phyloP scores from a whole-genome alignment of 768 basidiomycete species.

The Psilocybe subaeruginosa region DNA sequence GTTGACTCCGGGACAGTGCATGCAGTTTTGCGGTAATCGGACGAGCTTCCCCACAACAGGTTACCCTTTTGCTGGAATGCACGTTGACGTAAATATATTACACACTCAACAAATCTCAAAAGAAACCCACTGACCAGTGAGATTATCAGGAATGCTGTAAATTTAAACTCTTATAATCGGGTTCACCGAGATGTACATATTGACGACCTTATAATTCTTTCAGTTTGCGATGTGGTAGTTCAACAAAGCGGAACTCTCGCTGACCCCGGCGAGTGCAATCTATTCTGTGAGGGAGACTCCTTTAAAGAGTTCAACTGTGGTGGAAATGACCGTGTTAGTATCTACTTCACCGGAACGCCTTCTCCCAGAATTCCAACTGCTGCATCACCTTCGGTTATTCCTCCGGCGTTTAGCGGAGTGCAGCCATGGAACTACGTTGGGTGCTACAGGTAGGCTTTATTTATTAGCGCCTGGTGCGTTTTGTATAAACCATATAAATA shows the following conservation, averaged over 20 bases:
- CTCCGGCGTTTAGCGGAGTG: background rate
- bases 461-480: too few relatives aligned
- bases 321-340: slow-evolving; percentile 6
- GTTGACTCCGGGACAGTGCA: slow-evolving; percentile 13
- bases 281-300: slow-evolving; percentile 5
- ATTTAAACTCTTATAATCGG: background rate
- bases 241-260: slow-evolving; percentile 5
- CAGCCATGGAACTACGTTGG: slow-evolving; percentile 10
- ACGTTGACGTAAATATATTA: too few relatives aligned
- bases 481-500: background rate
- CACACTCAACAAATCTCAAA: too few relatives aligned
- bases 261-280: slow-evolving; percentile 4
- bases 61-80: background rate
- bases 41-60: background rate
- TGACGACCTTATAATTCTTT: background rate
- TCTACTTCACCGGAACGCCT: slow-evolving; percentile 12
- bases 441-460: slow-evolving; percentile 7
- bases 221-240: slow-evolving; percentile 16
- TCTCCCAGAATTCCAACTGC: slow-evolving; percentile 13
- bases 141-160: slow-evolving; percentile 13
- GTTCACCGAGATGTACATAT: background rate
- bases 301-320: slow-evolving; percentile 5
- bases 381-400: background rate
- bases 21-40: slow-evolving; percentile 5
- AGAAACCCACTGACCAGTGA: background rate